Evolutionary conservation across 331 rosid species (phyloP), one percentile per base, ranked within the genome.

Genomic region (Quercus lobata): DNA sequence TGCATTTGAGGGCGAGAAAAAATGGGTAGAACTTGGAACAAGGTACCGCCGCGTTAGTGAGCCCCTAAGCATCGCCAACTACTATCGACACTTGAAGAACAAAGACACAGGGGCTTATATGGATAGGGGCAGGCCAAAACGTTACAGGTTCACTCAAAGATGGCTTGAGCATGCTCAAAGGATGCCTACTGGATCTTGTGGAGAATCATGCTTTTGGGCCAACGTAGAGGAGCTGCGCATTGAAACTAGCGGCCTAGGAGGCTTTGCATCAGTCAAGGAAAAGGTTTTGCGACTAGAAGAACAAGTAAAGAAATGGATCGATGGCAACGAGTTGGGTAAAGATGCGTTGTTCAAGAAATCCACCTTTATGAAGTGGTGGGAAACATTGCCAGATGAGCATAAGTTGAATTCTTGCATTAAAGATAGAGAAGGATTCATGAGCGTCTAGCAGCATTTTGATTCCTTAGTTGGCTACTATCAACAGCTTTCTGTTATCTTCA

Each of bases 21-120:
- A 83, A 5, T 94, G 96, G 97, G 55, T 89, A 12, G 2, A 55
- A 0, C 83, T 65, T 2, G 97, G 93, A 72, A 94, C 94, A 1
- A 2, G 24, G 22, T 91, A 34, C 30, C 93, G 97, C 14, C 83
- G 61, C 35, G 85, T 92, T 2, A 78, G 83, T 16, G 98, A 92
- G 86, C 97, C 97, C 35, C 84, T 94, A 9, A 96, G 90, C 21
- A 80, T 94, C 0, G 92, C 98, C 30, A 92, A 94, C 87, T 94
- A 86, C 73, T 86, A 92, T 27, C 77, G 97, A 37, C 98, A 90
- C 41, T 76, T 60, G 7, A 86, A 77, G 89, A 29, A 90, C 9
- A 89, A 86, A 14, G 96, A 85, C 25, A 57, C 92, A 0, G 94
- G 93, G 32, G 49, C 92, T 49, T 95, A 92, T 80, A 58, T 88